A percentile compares a stretch with the other conserved stretches of the same genome.
Conservation (phyloP, 1,284 basidiomycete genomes). For the Trichosporon inkin region DNA sequence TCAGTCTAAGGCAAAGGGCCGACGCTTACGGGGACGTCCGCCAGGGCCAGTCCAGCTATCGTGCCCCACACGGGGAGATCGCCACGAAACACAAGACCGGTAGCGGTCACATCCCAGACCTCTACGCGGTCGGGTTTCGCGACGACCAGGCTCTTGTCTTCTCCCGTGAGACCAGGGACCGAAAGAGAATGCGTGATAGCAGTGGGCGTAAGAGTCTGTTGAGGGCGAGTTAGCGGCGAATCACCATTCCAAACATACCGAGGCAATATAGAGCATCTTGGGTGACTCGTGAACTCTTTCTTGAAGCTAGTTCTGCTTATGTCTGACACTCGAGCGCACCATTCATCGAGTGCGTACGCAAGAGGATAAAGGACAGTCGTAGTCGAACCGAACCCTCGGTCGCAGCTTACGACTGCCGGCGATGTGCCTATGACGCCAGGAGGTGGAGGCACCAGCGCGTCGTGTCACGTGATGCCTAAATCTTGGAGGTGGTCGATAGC, state of each 20-base stretch:
- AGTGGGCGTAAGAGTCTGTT: conserved; percentile 48
- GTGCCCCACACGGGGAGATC: conserved; percentile 47
- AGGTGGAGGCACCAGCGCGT: neutral
- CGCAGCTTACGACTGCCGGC: neutral
- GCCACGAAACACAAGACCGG: conserved; percentile 32
- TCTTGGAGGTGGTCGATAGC: neutral
- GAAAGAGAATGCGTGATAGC: conserved; percentile 41
- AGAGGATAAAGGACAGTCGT: neutral
- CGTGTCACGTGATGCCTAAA: conserved; percentile 6
- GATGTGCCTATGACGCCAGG: neutral
- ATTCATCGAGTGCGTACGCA: neutral
- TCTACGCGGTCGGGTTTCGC: conserved; percentile 46
- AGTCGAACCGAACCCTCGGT: neutral
- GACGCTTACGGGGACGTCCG: conserved; percentile 32
- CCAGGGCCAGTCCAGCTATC: conserved; percentile 40
- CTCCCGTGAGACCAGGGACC: conserved; percentile 30
- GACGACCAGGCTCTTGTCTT: conserved; percentile 32
- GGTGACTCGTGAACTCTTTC: neutral
- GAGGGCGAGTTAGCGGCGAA: neutral
- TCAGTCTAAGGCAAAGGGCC: neutral
- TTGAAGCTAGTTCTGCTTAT: neutral
- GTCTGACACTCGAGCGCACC: neutral
- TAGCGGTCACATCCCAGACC: conserved; percentile 37
- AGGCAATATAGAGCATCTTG: conserved; percentile 42
- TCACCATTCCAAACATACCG: conserved; percentile 26